Conservation (phyloP, 2,329 filamentous ascomycete genomes). For the Penicillium capsulatum region DNA sequence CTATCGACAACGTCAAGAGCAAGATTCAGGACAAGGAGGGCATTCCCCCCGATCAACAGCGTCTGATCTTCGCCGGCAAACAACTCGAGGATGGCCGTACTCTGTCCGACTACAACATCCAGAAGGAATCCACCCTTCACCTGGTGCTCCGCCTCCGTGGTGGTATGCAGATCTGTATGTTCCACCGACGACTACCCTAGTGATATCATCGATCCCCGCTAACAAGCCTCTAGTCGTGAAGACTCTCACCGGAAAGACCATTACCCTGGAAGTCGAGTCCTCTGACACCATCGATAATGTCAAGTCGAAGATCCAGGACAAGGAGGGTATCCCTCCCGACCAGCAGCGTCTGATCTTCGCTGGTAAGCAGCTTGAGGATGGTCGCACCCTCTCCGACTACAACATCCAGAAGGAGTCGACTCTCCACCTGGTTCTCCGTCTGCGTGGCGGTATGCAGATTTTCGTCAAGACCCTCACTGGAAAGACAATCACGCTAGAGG, state of each 20-base stretch:
- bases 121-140: conserved; percentile 65
- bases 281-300: conserved; percentile 94
- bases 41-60: conserved; percentile 57
- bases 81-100: conserved; percentile 56
- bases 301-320: conserved; percentile 95
- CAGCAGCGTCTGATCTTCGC: conserved; percentile 96
- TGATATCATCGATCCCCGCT: conserved; percentile 15
- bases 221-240: conserved; percentile 46
- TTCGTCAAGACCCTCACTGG: conserved; percentile 61
- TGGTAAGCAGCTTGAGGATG: conserved; percentile 93
- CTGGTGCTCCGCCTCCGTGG: conserved; percentile 69
- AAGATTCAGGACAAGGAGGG: conserved; percentile 60
- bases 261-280: conserved; percentile 63
- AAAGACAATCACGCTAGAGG: conserved; percentile 91
- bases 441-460: conserved; percentile 71
- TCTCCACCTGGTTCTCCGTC: conserved; percentile 78
- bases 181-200: not conserved
- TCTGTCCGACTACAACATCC: conserved; percentile 54
- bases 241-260: conserved; percentile 60
- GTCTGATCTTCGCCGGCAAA: conserved; percentile 56
- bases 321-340: conserved; percentile 93
- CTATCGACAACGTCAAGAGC: conserved; percentile 54
- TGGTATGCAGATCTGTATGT: conserved; percentile 60
- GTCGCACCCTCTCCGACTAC: conserved; percentile 84
- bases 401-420: conserved; percentile 94